phyloP scores from a whole-genome alignment of 208 protist species.

The Leishmania lainsoni region DNA sequence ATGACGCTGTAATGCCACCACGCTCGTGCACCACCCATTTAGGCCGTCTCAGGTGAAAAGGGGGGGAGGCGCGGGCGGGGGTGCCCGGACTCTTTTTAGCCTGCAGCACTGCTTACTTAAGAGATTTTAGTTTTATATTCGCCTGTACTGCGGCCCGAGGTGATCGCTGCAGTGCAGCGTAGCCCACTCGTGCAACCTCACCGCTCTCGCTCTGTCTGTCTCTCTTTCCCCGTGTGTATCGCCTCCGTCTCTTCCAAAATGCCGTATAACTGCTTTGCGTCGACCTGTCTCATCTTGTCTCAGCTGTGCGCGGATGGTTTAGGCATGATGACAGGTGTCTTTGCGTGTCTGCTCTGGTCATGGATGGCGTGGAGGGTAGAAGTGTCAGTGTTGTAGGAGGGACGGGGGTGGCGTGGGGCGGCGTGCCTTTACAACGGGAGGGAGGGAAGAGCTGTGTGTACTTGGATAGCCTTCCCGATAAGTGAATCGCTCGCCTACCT shows the following conservation, averaged over 20 bases:
- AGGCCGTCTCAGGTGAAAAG: no score
- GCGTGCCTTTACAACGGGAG: no score
- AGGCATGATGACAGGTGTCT: background rate
- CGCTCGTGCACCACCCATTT: background rate
- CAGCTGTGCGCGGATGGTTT: no score
- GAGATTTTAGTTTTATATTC: background rate
- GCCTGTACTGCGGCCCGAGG: background rate
- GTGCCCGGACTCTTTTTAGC: background rate
- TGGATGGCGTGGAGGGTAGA: background rate
- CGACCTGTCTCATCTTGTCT: background rate
- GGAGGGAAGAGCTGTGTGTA: no score
- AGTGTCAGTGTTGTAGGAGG: background rate
- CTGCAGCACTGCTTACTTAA: background rate
- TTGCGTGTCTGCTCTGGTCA: background rate
- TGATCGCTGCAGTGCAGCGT: background rate
- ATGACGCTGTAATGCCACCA: background rate
- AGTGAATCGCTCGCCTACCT: background rate
- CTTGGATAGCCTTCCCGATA: no score
- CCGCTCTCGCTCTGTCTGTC: background rate
- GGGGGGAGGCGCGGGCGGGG: background rate
- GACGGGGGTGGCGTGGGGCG: no score
- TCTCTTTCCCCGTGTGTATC: background rate
- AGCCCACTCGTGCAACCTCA: background rate
- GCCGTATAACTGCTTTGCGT: background rate
- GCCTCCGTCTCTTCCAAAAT: slow-evolving; percentile 14